Conservation (phyloP, 2,329 filamentous ascomycete species). For the Xylaria polymorpha region DNA sequence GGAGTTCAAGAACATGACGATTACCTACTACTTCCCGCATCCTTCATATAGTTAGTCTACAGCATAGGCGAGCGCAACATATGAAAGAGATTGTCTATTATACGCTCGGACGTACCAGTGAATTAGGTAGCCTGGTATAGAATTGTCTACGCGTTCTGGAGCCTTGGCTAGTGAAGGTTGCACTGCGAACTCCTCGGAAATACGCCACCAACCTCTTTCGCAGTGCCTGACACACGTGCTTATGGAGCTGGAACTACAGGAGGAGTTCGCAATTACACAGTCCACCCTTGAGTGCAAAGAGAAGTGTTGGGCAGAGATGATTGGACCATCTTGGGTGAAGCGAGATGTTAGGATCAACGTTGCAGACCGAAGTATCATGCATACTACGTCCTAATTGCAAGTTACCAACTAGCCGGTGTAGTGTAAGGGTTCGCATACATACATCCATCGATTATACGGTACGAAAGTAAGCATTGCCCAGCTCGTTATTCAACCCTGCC, state of each 20-base stretch:
- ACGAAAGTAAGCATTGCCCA: neutral
- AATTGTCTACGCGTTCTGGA: neutral
- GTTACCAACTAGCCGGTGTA: neutral
- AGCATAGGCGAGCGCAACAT: neutral
- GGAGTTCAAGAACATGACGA: neutral
- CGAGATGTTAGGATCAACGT: neutral
- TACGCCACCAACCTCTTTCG: neutral
- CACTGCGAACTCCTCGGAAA: neutral
- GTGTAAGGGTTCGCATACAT: neutral
- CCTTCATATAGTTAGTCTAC: neutral
- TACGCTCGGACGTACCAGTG: neutral
- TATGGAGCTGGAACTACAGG: neutral
- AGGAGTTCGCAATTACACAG: constrained; percentile 2
- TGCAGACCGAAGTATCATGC: neutral
- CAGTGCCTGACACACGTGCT: neutral
- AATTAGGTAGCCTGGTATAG: neutral
- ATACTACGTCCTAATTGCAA: neutral
- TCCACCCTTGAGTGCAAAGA: neutral
- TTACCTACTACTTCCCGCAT: neutral
- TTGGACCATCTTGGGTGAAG: neutral
- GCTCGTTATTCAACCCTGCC: neutral
- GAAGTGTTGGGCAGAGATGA: constrained; percentile 1
- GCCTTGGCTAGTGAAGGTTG: neutral
- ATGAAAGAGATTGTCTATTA: neutral
- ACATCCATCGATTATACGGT: neutral